Evolutionary conservation across 805 yeast species (phyloP), one percentile per base, ranked within the genome.

Genomic region (Metschnikowia sp.): DNA sequence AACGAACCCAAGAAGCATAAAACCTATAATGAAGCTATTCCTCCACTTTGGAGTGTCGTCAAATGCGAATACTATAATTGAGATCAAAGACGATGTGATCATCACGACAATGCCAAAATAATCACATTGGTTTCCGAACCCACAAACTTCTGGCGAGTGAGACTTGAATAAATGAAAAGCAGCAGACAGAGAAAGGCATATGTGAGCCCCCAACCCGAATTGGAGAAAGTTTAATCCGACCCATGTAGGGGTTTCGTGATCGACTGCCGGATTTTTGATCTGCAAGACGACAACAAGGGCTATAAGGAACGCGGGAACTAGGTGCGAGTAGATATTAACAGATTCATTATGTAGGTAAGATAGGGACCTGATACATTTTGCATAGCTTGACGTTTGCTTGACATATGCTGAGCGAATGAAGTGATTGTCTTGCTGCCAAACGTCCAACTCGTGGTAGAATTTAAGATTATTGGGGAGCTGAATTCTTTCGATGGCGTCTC

Each of bases 341-440:
- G 88, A 69, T 63, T 86, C 94, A 55, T 86, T 86, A 64, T 86
- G 89, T 37, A 82, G 53, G 53, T 78, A 80, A 8, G 70, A 53
- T 39, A 85, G 61, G 2, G 86, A 77, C 35, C 66, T 54, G 13
- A 81, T 47, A 48, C 86, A 80, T 40, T 62, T 65, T 37, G 47
- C 42, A 51, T 66, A 75, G 30, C 84, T 77, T 32, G 62, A 54
- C 0, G 87, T 79, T 45, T 78, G 81, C 32, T 70, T 73, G 15
- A 86, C 83, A 56, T 86, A 86, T 4, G 89, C 89, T 0, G 81
- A 68, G 36, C 69, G 60, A 39, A 86, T 86, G 59, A 64, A 82
- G 54, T 82, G 85, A 61, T 86, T 86, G 59, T 86, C 94, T 49
- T 77, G 72, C 59, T 84, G 90, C 94, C 94, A 86, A 12, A 67